phyloP scores from a whole-genome alignment of 2,329 filamentous ascomycete species.

The Diaporthe eres region DNA sequence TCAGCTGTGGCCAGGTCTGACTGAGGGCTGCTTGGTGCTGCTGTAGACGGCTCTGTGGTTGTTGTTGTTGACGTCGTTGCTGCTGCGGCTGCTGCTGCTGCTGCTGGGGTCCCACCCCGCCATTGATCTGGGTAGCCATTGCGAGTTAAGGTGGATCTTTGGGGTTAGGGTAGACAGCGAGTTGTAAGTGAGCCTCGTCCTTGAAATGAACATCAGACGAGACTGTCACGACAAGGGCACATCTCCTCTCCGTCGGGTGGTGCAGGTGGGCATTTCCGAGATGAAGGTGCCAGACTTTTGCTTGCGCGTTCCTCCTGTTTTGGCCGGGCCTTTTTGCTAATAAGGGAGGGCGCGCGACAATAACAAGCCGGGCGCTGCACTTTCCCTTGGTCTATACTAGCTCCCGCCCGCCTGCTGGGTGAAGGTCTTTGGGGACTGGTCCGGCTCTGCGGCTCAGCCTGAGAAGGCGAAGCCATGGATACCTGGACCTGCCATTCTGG shows the following conservation, averaged over 20 bases:
- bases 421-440: background rate
- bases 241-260: background rate
- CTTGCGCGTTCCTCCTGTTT: background rate
- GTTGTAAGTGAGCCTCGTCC: background rate
- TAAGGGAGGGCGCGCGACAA: background rate
- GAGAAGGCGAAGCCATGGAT: background rate
- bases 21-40: background rate
- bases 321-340: background rate
- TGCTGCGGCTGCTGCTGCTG: background rate
- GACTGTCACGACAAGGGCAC: conserved; percentile 13
- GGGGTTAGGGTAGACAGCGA: conserved; percentile 29
- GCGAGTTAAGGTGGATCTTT: background rate
- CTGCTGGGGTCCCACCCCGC: background rate
- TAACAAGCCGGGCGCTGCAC: conserved; percentile 28
- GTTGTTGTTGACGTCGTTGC: background rate
- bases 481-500: conserved; percentile 22
- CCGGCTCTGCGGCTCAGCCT: conserved; percentile 12
- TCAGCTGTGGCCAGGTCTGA: conserved; percentile 1
- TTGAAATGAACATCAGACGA: conserved; percentile 4
- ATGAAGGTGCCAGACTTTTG: background rate
- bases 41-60: background rate
- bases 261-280: conserved; percentile 3
- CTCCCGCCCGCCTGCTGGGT: conserved; percentile 6
- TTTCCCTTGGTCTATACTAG: conserved; percentile 29
- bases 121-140: conserved; percentile 16